Evolutionary conservation across 441 rosid species (phyloP).

Genomic region (Jatropha podagrica): DNA sequence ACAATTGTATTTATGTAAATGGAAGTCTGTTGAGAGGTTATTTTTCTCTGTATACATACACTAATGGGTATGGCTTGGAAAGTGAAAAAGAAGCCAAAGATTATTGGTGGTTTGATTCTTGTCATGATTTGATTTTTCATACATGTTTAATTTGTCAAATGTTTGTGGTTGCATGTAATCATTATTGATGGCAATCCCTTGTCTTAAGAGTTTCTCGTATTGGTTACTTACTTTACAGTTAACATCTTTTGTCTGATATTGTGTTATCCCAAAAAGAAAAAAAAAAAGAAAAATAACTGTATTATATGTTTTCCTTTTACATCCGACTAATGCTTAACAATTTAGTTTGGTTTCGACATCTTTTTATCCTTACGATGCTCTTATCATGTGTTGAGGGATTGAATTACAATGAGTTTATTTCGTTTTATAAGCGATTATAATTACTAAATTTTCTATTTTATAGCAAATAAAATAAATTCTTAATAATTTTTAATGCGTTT

Average conservation of each 20-base stretch:
- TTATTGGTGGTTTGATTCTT: slow-evolving; percentile 3
- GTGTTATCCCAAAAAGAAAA: no score
- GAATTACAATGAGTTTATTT: no score
- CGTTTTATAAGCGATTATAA: no score
- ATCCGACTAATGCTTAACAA: not conserved
- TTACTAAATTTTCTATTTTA: no score
- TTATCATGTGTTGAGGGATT: no score
- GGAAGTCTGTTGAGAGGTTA: not conserved
- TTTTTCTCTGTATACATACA: not conserved
- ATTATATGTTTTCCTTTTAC: not conserved
- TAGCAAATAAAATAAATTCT: no score
- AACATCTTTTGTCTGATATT: not conserved
- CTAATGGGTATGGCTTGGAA: slow-evolving; percentile 8
- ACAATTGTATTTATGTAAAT: slow-evolving; percentile 3
- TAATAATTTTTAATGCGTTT: no score
- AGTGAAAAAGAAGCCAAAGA: slow-evolving; percentile 6
- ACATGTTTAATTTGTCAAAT: no score
- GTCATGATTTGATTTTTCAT: not conserved
- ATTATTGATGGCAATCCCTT: no score
- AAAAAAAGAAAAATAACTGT: not conserved
- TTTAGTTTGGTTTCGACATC: not conserved
- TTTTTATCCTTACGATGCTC: no score
- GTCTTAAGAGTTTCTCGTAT: no score
- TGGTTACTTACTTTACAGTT: not conserved
- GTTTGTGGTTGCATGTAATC: no score